Evolutionary conservation across 2,329 filamentous ascomycete species (phyloP), one percentile per base, ranked within the genome.

Genomic region (Claviceps spartinae): DNA sequence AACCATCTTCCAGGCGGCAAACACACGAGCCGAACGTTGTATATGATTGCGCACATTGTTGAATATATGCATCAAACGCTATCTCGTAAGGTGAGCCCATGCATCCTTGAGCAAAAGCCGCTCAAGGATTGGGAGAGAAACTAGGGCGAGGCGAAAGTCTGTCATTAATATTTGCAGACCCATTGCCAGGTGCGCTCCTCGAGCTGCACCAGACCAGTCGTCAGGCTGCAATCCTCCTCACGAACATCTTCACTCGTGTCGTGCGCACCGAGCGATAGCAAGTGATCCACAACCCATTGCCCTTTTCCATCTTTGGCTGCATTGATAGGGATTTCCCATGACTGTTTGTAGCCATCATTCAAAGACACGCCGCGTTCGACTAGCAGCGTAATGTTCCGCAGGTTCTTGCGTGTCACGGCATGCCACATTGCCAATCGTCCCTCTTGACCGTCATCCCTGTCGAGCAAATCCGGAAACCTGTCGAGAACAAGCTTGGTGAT

Each of bases 101-200:
- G 26, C 26, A 8, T 30, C 3, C 26, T 30, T 34, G 9, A 11
- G 30, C 30, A 34, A 34, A 34, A 34, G 9, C 11, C 30, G 30
- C 30, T 34, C 38, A 8, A 20, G n/a, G 11, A 18, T n/a, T 41
- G 30, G 30, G 30, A 34, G 30, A 34, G 30, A 4, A 30, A 30
- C 30, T 11, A 11, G 30, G 30, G 9, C 8, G 30, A 30, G 30
- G 30, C 30, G 30, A 34, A 11, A 34, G 30, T 34, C 9, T 34
- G 30, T 34, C 30, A 34, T 30, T 50, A 50, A 13, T 45, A 50
- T n/a, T 34, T 50, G 26, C 49, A 8, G 2, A 45, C n/a, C 49
- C 49, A 50, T 38, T 50, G 41, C 49, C 49, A 50, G 22, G 48
- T 50, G 16, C 30, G 48, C 48, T 50, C 48, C 18, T 18, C 14